Conservation (phyloP, 2,329 filamentous ascomycete genomes). For the Fusarium sp. region DNA sequence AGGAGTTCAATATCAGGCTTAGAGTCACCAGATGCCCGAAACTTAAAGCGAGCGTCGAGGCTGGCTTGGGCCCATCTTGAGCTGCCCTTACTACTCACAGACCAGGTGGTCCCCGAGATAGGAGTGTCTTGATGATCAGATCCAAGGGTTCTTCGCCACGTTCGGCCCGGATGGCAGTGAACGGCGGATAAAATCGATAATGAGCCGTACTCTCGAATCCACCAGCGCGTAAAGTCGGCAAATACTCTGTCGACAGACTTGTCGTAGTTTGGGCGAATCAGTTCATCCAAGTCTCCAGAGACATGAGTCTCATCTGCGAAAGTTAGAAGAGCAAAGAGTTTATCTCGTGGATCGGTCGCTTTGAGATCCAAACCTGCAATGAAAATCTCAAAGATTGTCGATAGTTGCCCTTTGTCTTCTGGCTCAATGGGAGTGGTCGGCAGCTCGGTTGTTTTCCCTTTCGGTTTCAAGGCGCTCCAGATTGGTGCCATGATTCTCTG, state of each 20-base stretch:
- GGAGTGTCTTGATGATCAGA: not conserved
- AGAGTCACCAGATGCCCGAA: slow-evolving; percentile 19
- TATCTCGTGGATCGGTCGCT: slow-evolving; percentile 34
- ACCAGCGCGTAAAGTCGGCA: slow-evolving; percentile 40
- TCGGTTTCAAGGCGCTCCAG: slow-evolving; percentile 26
- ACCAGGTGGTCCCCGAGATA: slow-evolving; percentile 20
- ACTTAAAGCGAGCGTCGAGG: slow-evolving; percentile 19
- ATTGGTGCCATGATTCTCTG: slow-evolving; percentile 35
- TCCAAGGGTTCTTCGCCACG: slow-evolving; percentile 22
- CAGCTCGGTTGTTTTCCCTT: not conserved
- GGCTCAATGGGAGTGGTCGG: not conserved
- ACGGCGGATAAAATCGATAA: slow-evolving; percentile 27
- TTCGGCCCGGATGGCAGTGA: slow-evolving; percentile 29
- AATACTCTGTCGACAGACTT: slow-evolving; percentile 30
- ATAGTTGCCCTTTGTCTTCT: not conserved
- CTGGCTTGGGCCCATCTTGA: slow-evolving; percentile 29
- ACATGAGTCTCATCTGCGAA: slow-evolving; percentile 37
- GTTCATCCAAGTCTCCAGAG: slow-evolving; percentile 10
- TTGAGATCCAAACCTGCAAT: slow-evolving; percentile 37
- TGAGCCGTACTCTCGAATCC: slow-evolving; percentile 29
- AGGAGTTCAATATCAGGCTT: slow-evolving; percentile 22
- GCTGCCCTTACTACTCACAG: slow-evolving; percentile 21
- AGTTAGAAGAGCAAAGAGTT: slow-evolving; percentile 30
- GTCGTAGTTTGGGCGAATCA: slow-evolving; percentile 37
- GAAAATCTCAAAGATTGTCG: slow-evolving; percentile 29